These are phyloP conservation scores for Polygonum aviculare DNA, from an alignment of 148 eudicot genomes.

Conservation along the genomic window DNA sequence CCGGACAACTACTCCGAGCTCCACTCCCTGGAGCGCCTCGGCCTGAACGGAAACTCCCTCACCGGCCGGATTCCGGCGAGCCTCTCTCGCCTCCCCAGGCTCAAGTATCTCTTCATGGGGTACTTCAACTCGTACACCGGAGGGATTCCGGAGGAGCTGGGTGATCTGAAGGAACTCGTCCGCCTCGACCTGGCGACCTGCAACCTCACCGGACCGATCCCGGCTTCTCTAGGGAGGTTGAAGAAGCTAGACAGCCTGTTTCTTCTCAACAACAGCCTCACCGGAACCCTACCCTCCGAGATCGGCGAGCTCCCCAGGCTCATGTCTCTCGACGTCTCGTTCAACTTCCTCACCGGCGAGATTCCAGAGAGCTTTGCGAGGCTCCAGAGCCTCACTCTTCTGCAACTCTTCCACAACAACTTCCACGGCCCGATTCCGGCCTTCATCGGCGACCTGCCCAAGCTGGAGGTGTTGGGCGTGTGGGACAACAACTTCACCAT, in stretches of 20 bases:
- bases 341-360: conserved; percentile 17
- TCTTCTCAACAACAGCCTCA: conserved; percentile 17
- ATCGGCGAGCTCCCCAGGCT: conserved; percentile 13
- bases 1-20: conserved; percentile 43
- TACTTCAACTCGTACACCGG: conserved; percentile 22
- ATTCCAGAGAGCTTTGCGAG: conserved; percentile 34
- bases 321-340: conserved; percentile 11
- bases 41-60: conserved; percentile 18
- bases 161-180: conserved; percentile 14
- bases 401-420: conserved; percentile 31
- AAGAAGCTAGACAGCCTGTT: conserved; percentile 12
- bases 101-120: conserved; percentile 14
- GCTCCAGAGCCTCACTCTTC: conserved; percentile 24
- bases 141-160: conserved; percentile 33
- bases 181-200: conserved; percentile 15
- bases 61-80: conserved; percentile 26
- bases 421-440: conserved; percentile 37
- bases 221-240: conserved; percentile 22
- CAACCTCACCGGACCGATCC: conserved; percentile 24
- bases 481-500: conserved; percentile 51
- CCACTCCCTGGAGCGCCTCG: conserved; percentile 14
- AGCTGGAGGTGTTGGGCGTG: conserved; percentile 28
- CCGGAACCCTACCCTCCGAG: conserved; percentile 22
- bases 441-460: conserved; percentile 37
- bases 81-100: conserved; percentile 18